Evolutionary conservation across 2,329 filamentous ascomycete species (phyloP).

Genomic region (Tolypocladium pustulatum): DNA sequence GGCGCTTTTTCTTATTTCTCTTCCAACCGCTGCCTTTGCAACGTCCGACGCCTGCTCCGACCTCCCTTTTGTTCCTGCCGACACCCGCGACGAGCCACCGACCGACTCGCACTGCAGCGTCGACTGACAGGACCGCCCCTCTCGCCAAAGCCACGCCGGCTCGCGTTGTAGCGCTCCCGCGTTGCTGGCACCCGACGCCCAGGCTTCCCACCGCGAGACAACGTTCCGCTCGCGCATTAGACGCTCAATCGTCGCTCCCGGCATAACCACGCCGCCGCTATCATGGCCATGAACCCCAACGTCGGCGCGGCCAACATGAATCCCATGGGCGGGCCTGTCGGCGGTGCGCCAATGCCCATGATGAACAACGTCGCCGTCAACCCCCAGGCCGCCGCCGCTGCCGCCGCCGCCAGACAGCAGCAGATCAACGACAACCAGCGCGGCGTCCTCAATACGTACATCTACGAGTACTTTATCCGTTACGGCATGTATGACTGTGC

Average conservation of each 20-base stretch:
- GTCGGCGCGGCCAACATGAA: slow-evolving; percentile 58
- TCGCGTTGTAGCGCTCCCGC: slow-evolving; percentile 17
- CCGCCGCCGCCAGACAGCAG: slow-evolving; percentile 24
- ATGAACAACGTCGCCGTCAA: slow-evolving; percentile 48
- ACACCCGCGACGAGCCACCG: slow-evolving; percentile 5
- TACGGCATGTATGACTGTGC: slow-evolving; percentile 79
- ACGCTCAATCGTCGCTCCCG: slow-evolving; percentile 12
- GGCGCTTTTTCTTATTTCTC: not conserved
- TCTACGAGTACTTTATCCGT: slow-evolving; percentile 85
- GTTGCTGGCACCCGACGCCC: slow-evolving; percentile 16
- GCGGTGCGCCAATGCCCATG: slow-evolving; percentile 49
- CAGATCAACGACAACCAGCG: slow-evolving; percentile 37
- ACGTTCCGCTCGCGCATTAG: slow-evolving; percentile 13
- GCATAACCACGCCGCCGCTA: slow-evolving; percentile 8
- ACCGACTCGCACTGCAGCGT: slow-evolving; percentile 2
- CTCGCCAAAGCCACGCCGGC: slow-evolving; percentile 21
- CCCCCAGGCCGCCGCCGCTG: slow-evolving; percentile 21
- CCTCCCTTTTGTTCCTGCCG: slow-evolving; percentile 4
- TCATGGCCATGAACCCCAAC: slow-evolving; percentile 47
- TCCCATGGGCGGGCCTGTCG: slow-evolving; percentile 57
- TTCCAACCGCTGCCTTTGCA: not conserved
- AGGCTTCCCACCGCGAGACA: slow-evolving; percentile 1
- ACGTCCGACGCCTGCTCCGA: not conserved
- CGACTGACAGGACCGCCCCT: slow-evolving; percentile 7
- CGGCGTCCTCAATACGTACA: slow-evolving; percentile 68